Evolutionary conservation across 192 early-diverging fungal species (phyloP).

Genomic region (Piromyces finnis): DNA sequence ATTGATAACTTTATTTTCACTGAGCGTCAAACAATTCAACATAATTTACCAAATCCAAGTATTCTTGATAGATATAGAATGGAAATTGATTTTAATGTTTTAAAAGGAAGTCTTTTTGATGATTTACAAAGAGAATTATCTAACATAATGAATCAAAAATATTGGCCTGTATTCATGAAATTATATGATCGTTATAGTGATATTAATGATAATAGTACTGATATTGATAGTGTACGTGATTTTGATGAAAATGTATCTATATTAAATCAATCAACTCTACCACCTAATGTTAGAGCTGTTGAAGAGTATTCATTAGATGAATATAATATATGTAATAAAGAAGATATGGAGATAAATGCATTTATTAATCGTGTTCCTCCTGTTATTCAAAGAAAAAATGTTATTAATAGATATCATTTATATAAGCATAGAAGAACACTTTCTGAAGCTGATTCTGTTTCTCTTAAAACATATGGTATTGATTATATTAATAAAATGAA

Average conservation of each 20-base stretch:
- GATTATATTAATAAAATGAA: neutral
- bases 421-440: neutral
- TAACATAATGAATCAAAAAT: neutral
- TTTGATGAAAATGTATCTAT: neutral
- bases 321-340: neutral
- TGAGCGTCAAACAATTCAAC: neutral
- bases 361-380: neutral
- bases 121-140: neutral
- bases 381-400: neutral
- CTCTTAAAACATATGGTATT: neutral
- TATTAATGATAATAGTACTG: neutral
- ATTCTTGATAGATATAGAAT: neutral
- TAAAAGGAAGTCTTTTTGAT: neutral
- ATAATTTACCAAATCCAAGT: neutral
- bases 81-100: neutral
- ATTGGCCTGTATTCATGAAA: neutral
- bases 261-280: neutral
- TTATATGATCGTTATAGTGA: neutral
- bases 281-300: neutral
- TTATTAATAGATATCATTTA: neutral
- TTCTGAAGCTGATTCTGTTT: neutral
- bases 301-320: neutral
- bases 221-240: neutral
- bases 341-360: neutral
- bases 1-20: neutral